Base-by-base conservation (phyloP, 768 basidiomycete genomes). In the Postia placenta region DNA sequence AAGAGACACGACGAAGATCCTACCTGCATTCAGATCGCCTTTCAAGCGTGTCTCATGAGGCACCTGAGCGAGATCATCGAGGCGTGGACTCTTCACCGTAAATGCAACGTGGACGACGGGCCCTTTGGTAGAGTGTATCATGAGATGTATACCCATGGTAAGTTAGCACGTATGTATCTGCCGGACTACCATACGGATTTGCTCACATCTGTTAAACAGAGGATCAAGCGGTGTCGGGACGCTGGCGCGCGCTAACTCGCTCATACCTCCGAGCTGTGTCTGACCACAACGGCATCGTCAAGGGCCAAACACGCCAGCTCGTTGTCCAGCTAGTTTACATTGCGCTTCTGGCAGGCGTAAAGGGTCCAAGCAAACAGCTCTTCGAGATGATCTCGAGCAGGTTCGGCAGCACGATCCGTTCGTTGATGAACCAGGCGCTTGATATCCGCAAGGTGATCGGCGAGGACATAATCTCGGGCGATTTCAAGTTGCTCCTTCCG, bases 11-110 rank as follows among this genome's bases (percentile, higher is more conserved):
- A 24, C 36, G 11, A 9, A 1, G 48, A 47, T 17, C 41, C 42
- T 26, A 30, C 47, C 27, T 27, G 43, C 5, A 40, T 56, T 4
- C 49, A 56, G 36, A 48, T 47, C 33, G 52, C 51, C 3, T 49
- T 58, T 3, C 57, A 58, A 45, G 47, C 37, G n/a, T 35, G 42
- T 22, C 19, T 43, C 11, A 23, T 26, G 11, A 25, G 7, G 5
- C 11, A 11, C 11, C 9, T 23, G 5, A 25, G 17, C 5, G 7
- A 23, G 11, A 43, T 43, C 42, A 43, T 43, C 42, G 24, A 23
- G 17, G 25, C 20, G 14, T 43, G 42, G 42, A 43, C 5, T 9
- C 9, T 22, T 9, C 12, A 17, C 9, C 11, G 9, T 9, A n/a
- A n/a, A n/a, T n/a, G n/a, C n/a, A 7, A 40, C 19, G 39, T 9